Base-by-base conservation (phyloP, 495 filamentous ascomycete genomes). In the Amniculicola lignicola region DNA sequence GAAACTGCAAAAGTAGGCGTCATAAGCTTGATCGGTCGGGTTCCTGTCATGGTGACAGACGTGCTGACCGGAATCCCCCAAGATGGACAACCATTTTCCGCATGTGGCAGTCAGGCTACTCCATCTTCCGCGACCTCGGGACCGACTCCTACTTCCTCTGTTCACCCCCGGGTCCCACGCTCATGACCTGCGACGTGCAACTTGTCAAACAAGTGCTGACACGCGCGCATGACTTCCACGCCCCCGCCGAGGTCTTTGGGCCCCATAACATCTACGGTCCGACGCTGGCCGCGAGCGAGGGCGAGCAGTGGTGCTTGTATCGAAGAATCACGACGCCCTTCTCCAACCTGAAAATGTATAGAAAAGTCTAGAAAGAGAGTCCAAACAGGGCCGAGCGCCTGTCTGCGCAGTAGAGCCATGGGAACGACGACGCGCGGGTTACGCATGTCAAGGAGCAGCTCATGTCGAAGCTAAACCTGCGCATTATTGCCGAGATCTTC, bases 241-340 rank as follows among this genome's bases (percentile, higher is more conserved):
- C 11, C 5, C 35, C 35, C 14, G 23, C 29, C 23, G 49, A 53
- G 4, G n/a, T 43, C 4, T 25, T 53, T 3, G 35, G 22, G 4
- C 4, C 43, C 21, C 21, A 15, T 4, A 53, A 53, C 37, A 41
- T 53, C 14, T 53, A 41, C 25, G 49, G 49, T 28, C 41, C 41
- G 9, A 45, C 41, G 6, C 5, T 45, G 11, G 16, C 41, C 11
- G 41, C 19, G 24, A 22, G 6, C 18, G 41, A 45, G 11, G 41
- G 41, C 18, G 41, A 23, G 24, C 6, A 45, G 21, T 12, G 11
- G 5, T 11, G 41, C 18, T 9, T 22, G 41, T 45, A 45, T 25
- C 41, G 41, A 7, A 45, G 16, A 22, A 45, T 28, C 18, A 25
- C 41, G 11, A 10, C 41, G 41, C 41, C 41, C 6, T 45, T 25